These are phyloP conservation scores for Teratosphaeriaceae sp. DNA, from an alignment of 2,329 filamentous ascomycete species.

Conservation along the genomic window DNA sequence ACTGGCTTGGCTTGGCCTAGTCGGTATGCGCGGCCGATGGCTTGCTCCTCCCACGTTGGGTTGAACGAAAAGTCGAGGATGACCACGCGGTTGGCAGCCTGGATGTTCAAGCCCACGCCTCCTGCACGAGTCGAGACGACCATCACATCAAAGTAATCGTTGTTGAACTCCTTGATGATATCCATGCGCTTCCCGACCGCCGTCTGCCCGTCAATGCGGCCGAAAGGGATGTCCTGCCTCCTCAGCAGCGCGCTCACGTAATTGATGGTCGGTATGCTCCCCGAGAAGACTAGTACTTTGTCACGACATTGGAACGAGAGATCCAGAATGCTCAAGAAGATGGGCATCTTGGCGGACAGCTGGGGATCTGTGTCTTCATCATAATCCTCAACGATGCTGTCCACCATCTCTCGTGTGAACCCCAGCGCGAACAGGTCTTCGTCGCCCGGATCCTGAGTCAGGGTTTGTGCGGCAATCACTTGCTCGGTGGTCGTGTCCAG, in stretches of 20 bases:
- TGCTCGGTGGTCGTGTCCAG: not conserved
- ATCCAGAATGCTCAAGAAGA: conserved; percentile 64
- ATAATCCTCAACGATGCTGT: conserved; percentile 28
- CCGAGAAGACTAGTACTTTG: conserved; percentile 75
- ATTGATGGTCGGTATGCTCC: conserved; percentile 62
- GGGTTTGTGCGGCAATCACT: conserved; percentile 8
- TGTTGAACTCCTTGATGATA: conserved; percentile 64
- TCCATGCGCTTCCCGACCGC: conserved; percentile 52
- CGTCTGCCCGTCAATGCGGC: conserved; percentile 63
- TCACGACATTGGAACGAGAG: conserved; percentile 57
- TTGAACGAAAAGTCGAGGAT: conserved; percentile 82
- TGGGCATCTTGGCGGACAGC: conserved; percentile 61
- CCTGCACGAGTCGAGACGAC: conserved; percentile 80
- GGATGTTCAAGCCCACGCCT: conserved; percentile 76
- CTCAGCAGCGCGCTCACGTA: conserved; percentile 57
- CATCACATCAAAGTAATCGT: conserved; percentile 50
- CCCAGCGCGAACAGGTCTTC: conserved; percentile 27
- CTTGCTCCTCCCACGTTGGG: conserved; percentile 76
- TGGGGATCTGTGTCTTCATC: conserved; percentile 37
- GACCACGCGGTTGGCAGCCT: conserved; percentile 75
- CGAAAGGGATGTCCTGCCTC: conserved; percentile 39
- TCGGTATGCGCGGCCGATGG: conserved; percentile 78
- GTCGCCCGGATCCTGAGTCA: conserved; percentile 20
- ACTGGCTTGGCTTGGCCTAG: conserved; percentile 76
- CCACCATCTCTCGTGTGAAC: conserved; percentile 31